Evolutionary conservation across 805 yeast species (phyloP).

Genomic region (Naumovozyma dairenensis): DNA sequence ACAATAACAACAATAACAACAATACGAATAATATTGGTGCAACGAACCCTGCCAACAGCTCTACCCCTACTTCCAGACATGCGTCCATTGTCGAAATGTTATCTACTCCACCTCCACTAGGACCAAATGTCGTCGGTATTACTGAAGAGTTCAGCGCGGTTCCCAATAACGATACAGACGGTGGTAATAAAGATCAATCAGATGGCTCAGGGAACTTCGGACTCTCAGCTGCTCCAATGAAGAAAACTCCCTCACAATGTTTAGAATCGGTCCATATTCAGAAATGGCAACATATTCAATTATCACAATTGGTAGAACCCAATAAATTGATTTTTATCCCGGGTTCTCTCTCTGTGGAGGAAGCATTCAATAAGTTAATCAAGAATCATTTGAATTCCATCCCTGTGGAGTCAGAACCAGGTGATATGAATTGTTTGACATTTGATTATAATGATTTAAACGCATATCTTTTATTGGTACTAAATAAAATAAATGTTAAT

Average conservation of each 20-base stretch:
- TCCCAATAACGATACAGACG: conserved; percentile 1
- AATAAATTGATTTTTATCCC: conserved; percentile 67
- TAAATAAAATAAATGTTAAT: conserved; percentile 51
- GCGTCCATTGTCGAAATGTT: conserved; percentile 67
- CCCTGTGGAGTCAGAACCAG: conserved; percentile 55
- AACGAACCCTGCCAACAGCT: too few relatives aligned
- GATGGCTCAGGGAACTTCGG: too few relatives aligned
- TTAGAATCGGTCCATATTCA: conserved; percentile 18
- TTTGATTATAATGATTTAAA: conserved; percentile 90
- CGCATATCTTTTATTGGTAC: conserved; percentile 71
- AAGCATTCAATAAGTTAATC: conserved; percentile 73
- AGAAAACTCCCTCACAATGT: conserved; percentile 14
- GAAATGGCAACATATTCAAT: conserved; percentile 63
- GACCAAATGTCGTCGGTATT: conserved; percentile 12
- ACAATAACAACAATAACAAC: conserved; percentile 2
- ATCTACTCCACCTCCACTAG: conserved; percentile 65
- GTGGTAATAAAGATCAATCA: too few relatives aligned
- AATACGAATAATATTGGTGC: conserved; percentile 4
- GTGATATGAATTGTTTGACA: conserved; percentile 63
- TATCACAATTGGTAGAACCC: conserved; percentile 66
- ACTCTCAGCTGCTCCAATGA: conserved; percentile 8
- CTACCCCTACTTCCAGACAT: conserved; percentile 33
- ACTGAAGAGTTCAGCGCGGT: conserved; percentile 5
- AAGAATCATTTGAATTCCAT: conserved; percentile 71
- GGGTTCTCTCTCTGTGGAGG: conserved; percentile 65